Evolutionary conservation across 2,329 filamentous ascomycete species (phyloP).

Genomic region (Colletotrichum musae): DNA sequence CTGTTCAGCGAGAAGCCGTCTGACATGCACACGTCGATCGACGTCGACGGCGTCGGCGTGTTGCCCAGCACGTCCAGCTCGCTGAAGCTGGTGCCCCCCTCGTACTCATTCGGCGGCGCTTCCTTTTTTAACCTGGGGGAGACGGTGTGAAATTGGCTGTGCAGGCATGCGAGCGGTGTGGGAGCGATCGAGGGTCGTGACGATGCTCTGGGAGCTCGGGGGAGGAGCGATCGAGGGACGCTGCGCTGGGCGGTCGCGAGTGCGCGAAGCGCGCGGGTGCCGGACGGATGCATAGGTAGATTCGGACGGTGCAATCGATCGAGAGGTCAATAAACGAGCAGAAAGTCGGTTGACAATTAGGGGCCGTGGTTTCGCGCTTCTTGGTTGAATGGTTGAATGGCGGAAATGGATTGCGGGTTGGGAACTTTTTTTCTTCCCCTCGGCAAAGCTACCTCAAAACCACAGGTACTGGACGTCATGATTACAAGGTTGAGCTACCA

Average conservation of each 20-base stretch:
- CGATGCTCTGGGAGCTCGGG: neutral
- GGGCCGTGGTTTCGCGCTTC: neutral
- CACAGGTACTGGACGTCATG: slow-evolving; percentile 38
- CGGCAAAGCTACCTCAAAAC: neutral
- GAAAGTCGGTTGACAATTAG: neutral
- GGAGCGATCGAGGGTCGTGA: slow-evolving; percentile 15
- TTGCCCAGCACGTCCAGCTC: slow-evolving; percentile 84
- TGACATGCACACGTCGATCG: slow-evolving; percentile 84
- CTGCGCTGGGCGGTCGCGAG: slow-evolving; percentile 33
- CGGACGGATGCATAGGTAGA: slow-evolving; percentile 21
- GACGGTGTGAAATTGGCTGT: slow-evolving; percentile 29
- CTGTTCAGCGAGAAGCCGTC: slow-evolving; percentile 92
- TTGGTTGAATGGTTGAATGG: neutral
- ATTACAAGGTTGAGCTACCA: slow-evolving; percentile 26
- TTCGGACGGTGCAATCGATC: no score
- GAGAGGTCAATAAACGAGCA: neutral
- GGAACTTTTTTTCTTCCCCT: slow-evolving; percentile 2
- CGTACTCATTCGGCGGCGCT: slow-evolving; percentile 26
- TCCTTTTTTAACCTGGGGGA: slow-evolving; percentile 6
- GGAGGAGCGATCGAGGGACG: slow-evolving; percentile 7
- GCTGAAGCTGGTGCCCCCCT: slow-evolving; percentile 73
- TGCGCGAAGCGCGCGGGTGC: slow-evolving; percentile 31
- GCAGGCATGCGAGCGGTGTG: neutral
- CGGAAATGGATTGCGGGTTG: slow-evolving; percentile 1
- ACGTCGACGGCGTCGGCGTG: slow-evolving; percentile 82